A percentile compares a stretch with the other conserved stretches of the same genome.
phyloP scores from a whole-genome alignment of 176 grass and related monocot species.

The Aechmea fasciata region DNA sequence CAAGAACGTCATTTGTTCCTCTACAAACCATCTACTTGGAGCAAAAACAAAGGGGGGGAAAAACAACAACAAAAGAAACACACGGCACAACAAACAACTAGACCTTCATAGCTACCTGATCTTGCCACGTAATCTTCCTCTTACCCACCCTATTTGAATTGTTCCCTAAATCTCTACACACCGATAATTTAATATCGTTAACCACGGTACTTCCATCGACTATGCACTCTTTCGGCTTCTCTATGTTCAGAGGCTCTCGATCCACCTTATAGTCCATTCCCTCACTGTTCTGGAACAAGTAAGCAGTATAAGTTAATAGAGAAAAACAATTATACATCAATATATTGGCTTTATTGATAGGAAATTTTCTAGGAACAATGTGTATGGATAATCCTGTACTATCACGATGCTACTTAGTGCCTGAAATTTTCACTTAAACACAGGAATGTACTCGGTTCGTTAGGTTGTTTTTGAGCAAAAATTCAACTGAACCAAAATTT shows the following conservation, averaged over 20 bases:
- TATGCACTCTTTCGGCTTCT: slow-evolving; percentile 4
- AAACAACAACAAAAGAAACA: slow-evolving; percentile 6
- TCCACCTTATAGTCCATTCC: slow-evolving; percentile 19
- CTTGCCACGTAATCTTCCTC: slow-evolving; percentile 65
- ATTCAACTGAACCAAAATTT: no score
- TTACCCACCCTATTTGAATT: slow-evolving; percentile 39
- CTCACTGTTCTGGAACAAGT: slow-evolving; percentile 36
- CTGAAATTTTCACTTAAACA: no score
- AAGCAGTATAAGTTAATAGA: background rate
- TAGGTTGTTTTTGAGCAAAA: no score
- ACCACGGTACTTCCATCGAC: slow-evolving; percentile 29
- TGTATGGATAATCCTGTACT: no score
- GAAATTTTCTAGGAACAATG: no score
- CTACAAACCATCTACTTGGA: no score
- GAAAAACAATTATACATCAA: background rate
- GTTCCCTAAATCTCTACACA: slow-evolving; percentile 44
- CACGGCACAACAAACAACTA: slow-evolving; percentile 18
- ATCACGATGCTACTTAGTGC: no score
- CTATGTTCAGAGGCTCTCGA: slow-evolving; percentile 9
- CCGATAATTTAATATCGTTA: slow-evolving; percentile 19
- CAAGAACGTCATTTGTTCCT: no score
- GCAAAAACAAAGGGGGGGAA: background rate
- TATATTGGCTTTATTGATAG: background rate
- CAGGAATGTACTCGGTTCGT: no score
- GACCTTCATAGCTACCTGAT: slow-evolving; percentile 42